Percentiles rank a stretch among this genome's conserved stretches.
These are phyloP conservation scores for Triangularia verruculosa DNA, from an alignment of 2,329 filamentous ascomycete genomes.

Conservation along the genomic window DNA sequence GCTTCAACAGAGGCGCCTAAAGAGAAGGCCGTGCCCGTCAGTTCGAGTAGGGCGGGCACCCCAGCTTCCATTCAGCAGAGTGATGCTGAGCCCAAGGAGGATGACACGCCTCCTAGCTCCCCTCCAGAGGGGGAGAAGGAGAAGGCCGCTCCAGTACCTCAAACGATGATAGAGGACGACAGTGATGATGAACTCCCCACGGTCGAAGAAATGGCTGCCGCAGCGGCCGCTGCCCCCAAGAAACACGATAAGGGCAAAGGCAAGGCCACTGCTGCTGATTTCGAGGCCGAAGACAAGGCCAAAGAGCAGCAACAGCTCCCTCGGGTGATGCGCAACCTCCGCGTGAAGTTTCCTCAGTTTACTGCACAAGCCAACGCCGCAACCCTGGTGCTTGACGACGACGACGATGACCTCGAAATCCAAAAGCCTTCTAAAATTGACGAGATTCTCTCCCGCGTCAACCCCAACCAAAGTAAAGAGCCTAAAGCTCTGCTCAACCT, in stretches of 20 bases:
- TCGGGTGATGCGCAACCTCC: conserved; percentile 46
- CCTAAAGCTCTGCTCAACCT: conserved; percentile 62
- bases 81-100: conserved; percentile 47
- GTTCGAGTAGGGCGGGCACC: conserved; percentile 55
- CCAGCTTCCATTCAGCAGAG: conserved; percentile 45
- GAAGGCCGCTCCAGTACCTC: conserved; percentile 19
- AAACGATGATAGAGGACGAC: conserved; percentile 21
- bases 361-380: conserved; percentile 39
- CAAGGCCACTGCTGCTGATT: conserved; percentile 43
- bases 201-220: conserved; percentile 36
- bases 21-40: conserved; percentile 42
- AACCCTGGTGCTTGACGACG: conserved; percentile 40
- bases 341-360: conserved; percentile 47
- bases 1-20: conserved; percentile 32
- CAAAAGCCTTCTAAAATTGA: conserved; percentile 51
- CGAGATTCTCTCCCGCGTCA: conserved; percentile 68
- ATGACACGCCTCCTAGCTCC: conserved; percentile 71
- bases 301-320: conserved; percentile 7
- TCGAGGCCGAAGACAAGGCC: conserved; percentile 29
- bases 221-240: conserved; percentile 31
- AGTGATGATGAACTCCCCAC: conserved; percentile 35
- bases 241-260: conserved; percentile 58
- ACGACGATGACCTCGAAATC: conserved; percentile 57
- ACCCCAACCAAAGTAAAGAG: conserved; percentile 60
- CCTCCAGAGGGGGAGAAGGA: conserved; percentile 40